Percentiles rank a stretch among this genome's conserved stretches.
These are phyloP conservation scores for Aspergillus incahuasiensis DNA, from an alignment of 495 filamentous ascomycete genomes.

Conservation along the genomic window DNA sequence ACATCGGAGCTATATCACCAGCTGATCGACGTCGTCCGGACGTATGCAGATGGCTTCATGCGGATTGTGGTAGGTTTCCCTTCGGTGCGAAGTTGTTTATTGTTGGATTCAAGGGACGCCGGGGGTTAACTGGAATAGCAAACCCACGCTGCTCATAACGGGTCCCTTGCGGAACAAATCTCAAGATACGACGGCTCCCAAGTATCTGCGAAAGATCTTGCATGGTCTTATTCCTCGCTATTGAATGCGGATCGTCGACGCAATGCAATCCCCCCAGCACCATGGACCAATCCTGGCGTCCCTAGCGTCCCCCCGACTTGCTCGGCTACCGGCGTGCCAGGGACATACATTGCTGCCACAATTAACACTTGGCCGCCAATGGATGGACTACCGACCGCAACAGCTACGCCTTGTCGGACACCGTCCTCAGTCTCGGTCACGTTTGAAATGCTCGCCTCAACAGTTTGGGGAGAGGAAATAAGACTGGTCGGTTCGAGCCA, in stretches of 20 bases:
- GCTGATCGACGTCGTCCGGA: conserved; percentile 49
- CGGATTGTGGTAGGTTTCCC: conserved; percentile 39
- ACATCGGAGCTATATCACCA: conserved; percentile 48
- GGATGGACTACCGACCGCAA: conserved; percentile 1
- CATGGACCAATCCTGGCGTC: conserved; percentile 51
- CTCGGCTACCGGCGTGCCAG: conserved; percentile 44
- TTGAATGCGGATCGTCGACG: conserved; percentile 47
- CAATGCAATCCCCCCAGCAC: conserved; percentile 46
- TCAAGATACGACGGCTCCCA: conserved; percentile 45
- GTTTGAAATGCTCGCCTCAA: conserved; percentile 53
- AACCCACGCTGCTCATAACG: conserved; percentile 42
- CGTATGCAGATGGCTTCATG: conserved; percentile 64
- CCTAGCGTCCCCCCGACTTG: conserved; percentile 53
- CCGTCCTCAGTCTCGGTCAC: conserved; percentile 51
- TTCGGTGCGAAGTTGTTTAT: neutral
- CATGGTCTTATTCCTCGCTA: conserved; percentile 51
- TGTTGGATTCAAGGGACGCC: too few relatives aligned
- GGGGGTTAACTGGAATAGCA: conserved; percentile 34
- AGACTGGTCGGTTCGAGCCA: conserved; percentile 53
- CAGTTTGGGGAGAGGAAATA: conserved; percentile 54
- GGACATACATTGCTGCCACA: conserved; percentile 55
- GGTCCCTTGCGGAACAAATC: conserved; percentile 59
- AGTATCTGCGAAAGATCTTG: conserved; percentile 51
- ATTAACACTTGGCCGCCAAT: conserved; percentile 49
- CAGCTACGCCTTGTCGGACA: conserved; percentile 33